Evolutionary conservation across 2,329 filamentous ascomycete genomes (phyloP).

Genomic region (Alternaria triticimaculans): DNA sequence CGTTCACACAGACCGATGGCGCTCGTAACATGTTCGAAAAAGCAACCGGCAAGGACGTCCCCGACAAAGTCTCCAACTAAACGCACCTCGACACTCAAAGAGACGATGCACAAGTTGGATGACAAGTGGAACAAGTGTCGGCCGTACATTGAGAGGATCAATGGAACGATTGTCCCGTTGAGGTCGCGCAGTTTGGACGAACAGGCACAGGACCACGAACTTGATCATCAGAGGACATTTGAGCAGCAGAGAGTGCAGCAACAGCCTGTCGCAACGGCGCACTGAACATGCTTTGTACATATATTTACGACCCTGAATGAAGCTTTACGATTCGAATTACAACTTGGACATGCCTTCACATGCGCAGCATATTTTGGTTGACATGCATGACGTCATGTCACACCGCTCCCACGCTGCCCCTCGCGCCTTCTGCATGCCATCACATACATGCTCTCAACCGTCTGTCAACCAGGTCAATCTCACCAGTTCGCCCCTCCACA

Average conservation of each 20-base stretch:
- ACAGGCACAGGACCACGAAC: not conserved
- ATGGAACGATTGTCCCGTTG: constrained; percentile 14
- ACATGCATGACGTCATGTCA: not conserved
- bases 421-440: not conserved
- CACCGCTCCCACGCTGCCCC: not conserved
- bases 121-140: constrained; percentile 18
- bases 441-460: not conserved
- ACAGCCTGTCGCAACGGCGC: not conserved
- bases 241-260: not conserved
- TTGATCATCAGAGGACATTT: not conserved
- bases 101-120: constrained; percentile 4
- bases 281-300: not conserved
- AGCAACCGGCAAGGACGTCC: constrained; percentile 57
- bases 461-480: not conserved
- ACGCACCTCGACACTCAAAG: not conserved
- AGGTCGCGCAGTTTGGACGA: not conserved
- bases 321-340: not conserved
- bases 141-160: constrained; percentile 23
- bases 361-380: not conserved
- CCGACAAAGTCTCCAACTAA: constrained; percentile 59
- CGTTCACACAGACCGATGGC: constrained; percentile 52
- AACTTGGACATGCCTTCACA: not conserved
- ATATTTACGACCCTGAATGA: not conserved
- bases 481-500: not conserved
- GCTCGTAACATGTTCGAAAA: constrained; percentile 60